Percentiles rank a stretch among this genome's conserved stretches.
phyloP scores from a whole-genome alignment of 2,329 filamentous ascomycete genomes.

The Mollisia scopiformis region DNA sequence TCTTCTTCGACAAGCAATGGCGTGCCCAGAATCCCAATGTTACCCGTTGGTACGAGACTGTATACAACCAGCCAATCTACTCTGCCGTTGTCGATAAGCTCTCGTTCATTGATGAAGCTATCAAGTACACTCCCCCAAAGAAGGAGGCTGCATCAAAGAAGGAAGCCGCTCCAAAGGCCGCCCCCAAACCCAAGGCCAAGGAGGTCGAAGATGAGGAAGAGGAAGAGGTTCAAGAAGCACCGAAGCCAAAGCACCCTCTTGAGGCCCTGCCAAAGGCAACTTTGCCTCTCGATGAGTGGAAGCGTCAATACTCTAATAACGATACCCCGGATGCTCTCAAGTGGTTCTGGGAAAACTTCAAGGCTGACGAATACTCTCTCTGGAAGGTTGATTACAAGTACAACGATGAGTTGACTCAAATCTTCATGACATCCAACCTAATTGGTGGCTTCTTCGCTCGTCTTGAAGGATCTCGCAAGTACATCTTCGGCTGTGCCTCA shows the following conservation, averaged over 20 bases:
- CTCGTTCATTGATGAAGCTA: slow-evolving; percentile 79
- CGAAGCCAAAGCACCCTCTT: slow-evolving; percentile 96
- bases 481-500: slow-evolving; percentile 87
- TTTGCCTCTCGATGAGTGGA: slow-evolving; percentile 93
- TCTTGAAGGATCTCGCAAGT: slow-evolving; percentile 97
- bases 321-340: slow-evolving; percentile 84
- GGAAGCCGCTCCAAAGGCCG: slow-evolving; percentile 57
- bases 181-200: slow-evolving; percentile 47
- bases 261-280: slow-evolving; percentile 80
- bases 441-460: slow-evolving; percentile 97
- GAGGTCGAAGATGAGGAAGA: slow-evolving; percentile 67
- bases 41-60: slow-evolving; percentile 92
- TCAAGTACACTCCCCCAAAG: slow-evolving; percentile 76
- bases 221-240: slow-evolving; percentile 59
- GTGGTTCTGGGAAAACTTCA: slow-evolving; percentile 98
- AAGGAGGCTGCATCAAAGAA: slow-evolving; percentile 71
- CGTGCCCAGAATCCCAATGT: slow-evolving; percentile 81
- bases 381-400: slow-evolving; percentile 98
- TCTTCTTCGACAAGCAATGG: slow-evolving; percentile 91
- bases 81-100: slow-evolving; percentile 76
- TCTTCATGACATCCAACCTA: slow-evolving; percentile 99
- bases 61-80: slow-evolving; percentile 92
- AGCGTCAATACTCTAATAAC: slow-evolving; percentile 98
- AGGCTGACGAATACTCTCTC: slow-evolving; percentile 93
- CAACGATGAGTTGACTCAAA: slow-evolving; percentile 94